Evolutionary conservation across 139 green algal genomes (phyloP), one percentile per base, ranked within the genome.

Genomic region (Chlorella sp.): DNA sequence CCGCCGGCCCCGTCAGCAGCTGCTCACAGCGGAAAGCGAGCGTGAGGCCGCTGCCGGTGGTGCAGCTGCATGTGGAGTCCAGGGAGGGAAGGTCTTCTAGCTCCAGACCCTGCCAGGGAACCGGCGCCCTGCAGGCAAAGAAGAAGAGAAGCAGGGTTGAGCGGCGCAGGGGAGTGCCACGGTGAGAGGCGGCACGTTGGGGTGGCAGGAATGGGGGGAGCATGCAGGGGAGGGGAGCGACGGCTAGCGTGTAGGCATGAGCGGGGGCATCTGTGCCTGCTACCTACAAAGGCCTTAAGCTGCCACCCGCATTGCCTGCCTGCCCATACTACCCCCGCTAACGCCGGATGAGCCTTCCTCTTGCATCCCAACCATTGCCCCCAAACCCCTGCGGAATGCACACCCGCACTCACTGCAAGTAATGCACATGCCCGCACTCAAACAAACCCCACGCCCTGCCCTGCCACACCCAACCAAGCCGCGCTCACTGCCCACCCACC

Each of bases 91-190:
- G 64, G 2, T 64, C 69, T 32, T 80, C 83, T 39, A 81, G 83
- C 83, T 88, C 83, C 0, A 88, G 64, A 40, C 83, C 83, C 83
- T 88, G 83, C 83, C 83, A 88, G 9, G 83, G 83, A 39, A 88
- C 83, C 36, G 83, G 83, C 39, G 83, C 83, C 66, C 64, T 80
- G 83, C 83, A 66, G 16, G 61, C 83, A 39, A 16, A 11, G 12
- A 19, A 71, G 42, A 3, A 28, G 11, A 18, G 40, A 2, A 69
- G 34, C 28, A 3, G n/a, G 0, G 21, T 18, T 2, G 22, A 21
- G 32, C 7, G 19, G 60, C 18, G 16, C 32, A n/a, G 66, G 48
- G 57, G 40, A 21, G 24, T 16, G 26, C n/a, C 14, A 32, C 1
- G n/a, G 26, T 34, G 16, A 36, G 26, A 15, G 28, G 69, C 11